Percentiles rank a stretch among this genome's conserved stretches.
Conservation (phyloP, 2,329 filamentous ascomycete species). For the Colletotrichum sp. region DNA sequence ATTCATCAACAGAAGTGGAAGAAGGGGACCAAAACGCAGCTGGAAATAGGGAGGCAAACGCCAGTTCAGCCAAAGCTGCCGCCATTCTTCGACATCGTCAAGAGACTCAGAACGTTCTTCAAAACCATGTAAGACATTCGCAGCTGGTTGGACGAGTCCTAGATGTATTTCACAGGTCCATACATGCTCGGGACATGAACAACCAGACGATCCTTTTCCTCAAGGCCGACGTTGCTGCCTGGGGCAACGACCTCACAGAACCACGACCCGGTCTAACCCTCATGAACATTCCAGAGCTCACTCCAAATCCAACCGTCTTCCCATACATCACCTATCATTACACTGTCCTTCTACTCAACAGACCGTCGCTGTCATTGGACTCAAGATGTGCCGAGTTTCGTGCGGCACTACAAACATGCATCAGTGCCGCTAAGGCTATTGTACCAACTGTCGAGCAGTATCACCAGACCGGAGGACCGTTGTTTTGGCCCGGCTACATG, state of each 20-base stretch:
- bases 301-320: slow-evolving; percentile 2
- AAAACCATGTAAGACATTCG: slow-evolving; percentile 3
- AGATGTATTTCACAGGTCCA: slow-evolving; percentile 14
- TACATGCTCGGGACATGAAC: slow-evolving; percentile 4
- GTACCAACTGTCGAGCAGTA: slow-evolving; percentile 2
- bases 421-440: not conserved
- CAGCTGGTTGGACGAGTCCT: slow-evolving; percentile 5
- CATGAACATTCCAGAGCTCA: not conserved
- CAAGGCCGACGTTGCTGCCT: slow-evolving; percentile 12
- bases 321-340: slow-evolving; percentile 30
- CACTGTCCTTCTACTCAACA: slow-evolving; percentile 34
- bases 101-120: slow-evolving; percentile 5
- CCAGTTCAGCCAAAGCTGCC: not conserved
- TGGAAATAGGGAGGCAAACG: not conserved
- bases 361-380: slow-evolving; percentile 36
- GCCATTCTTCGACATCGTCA: not conserved
- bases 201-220: slow-evolving; percentile 1
- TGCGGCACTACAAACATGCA: slow-evolving; percentile 8
- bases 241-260: slow-evolving; percentile 5
- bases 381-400: slow-evolving; percentile 5
- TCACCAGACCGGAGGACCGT: not conserved
- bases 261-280: not conserved
- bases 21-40: not conserved
- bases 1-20: not conserved
- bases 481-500: slow-evolving; percentile 37